Evolutionary conservation across 768 basidiomycete genomes (phyloP).

Genomic region (Hygrophorus pudorinus): DNA sequence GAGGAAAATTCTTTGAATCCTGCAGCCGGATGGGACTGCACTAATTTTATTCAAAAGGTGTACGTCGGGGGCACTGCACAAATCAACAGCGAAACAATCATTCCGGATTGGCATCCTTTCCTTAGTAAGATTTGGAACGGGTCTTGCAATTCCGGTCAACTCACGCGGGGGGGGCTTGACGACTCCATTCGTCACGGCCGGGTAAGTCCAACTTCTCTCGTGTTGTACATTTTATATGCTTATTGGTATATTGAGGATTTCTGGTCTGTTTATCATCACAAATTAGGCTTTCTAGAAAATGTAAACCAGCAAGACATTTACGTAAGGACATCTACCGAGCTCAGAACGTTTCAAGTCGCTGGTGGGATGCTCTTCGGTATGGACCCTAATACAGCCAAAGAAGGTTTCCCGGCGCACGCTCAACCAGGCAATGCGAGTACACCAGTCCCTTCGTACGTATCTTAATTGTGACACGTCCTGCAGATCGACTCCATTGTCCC

Average conservation of each 20-base stretch:
- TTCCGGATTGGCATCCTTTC: slow-evolving; percentile 10
- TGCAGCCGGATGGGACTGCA: slow-evolving; percentile 10
- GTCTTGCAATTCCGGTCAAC: slow-evolving; percentile 11
- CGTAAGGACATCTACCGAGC: slow-evolving; percentile 10
- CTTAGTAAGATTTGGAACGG: slow-evolving; percentile 10
- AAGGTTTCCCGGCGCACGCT: slow-evolving; percentile 3
- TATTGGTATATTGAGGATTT: slow-evolving; percentile 5
- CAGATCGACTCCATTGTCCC: slow-evolving; percentile 12
- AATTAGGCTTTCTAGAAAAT: slow-evolving; percentile 6
- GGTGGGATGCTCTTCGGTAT: slow-evolving; percentile 11
- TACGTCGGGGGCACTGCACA: slow-evolving; percentile 6
- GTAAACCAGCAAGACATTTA: slow-evolving; percentile 8
- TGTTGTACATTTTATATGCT: neutral
- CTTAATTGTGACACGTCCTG: neutral
- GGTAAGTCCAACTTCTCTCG: neutral
- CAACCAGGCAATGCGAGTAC: slow-evolving; percentile 8
- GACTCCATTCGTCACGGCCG: slow-evolving; percentile 10
- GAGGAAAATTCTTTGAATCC: slow-evolving; percentile 10
- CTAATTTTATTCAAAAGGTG: slow-evolving; percentile 8
- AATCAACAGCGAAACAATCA: slow-evolving; percentile 7
- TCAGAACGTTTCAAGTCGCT: slow-evolving; percentile 9
- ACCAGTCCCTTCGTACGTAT: neutral
- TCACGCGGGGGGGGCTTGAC: slow-evolving; percentile 8
- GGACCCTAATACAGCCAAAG: slow-evolving; percentile 4
- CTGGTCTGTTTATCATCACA: slow-evolving; percentile 10